Evolutionary conservation across 2,329 filamentous ascomycete species (phyloP), one percentile per base, ranked within the genome.

Genomic region (Monilinia aucupariae): DNA sequence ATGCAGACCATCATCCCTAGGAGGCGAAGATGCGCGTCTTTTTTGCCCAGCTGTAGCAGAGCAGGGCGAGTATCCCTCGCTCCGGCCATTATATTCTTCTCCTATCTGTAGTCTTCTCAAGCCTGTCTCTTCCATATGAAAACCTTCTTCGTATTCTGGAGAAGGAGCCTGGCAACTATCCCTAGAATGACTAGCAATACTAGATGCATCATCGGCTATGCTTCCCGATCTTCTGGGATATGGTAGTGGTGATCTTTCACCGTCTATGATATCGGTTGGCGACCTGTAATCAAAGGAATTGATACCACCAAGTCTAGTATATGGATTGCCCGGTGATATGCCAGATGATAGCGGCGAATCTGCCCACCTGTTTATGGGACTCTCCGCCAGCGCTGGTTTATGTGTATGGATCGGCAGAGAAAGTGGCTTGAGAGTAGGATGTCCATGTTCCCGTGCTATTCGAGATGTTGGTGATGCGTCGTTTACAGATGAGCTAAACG

Each of bases 21-120:
- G 85, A 25, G 85, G 72, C n/a, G 84, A 74, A 17, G 84, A 85
- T 65, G 86, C 86, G 64, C 85, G 80, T 71, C 86, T 79, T 74
- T 88, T 89, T 68, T 83, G 81, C 55, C 85, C 84, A 61, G 80
- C 78, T 25, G 49, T 61, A 47, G 76, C 74, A 52, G 67, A 66
- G 27, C 68, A 64, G 17, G 72, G 69, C 10, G 72, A 73, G 47
- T 71, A 71, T 27, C 63, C 61, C 45, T 74, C 72, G 48, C 62
- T 55, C 13, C 71, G 69, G 56, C 49, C 59, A 75, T 78, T 70
- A 65, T 80, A 77, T 63, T 85, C 82, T 65, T 82, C 80, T 34
- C 41, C 54, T 66, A 84, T 78, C 66, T 82, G 78, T 62, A 84
- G 74, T 61, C 81, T 69, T 75, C 70, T 78, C 74, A 78, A 79